Evolutionary conservation across 805 yeast genomes (phyloP).

Genomic region (Kazachstania africana): DNA sequence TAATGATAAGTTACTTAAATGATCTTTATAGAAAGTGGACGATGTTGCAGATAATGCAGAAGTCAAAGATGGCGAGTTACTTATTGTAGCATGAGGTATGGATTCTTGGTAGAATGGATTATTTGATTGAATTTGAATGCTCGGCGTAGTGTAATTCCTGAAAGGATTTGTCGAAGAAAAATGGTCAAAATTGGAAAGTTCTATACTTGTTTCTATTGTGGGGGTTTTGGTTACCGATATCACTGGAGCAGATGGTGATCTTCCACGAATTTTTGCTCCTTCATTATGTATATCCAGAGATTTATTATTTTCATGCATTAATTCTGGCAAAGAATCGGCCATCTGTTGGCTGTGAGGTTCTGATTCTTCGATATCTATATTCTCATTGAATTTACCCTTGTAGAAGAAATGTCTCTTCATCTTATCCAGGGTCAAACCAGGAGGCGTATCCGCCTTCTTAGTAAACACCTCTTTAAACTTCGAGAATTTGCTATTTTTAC

Average conservation of each 20-base stretch:
- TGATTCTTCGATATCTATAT: not conserved
- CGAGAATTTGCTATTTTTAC: too few species aligned
- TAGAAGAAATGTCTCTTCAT: not conserved
- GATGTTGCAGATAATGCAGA: slow-evolving; percentile 3
- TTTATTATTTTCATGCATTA: not conserved
- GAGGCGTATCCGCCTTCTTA: too few species aligned
- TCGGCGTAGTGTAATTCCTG: not conserved
- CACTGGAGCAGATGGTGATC: slow-evolving; percentile 3
- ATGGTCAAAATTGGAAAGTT: not conserved
- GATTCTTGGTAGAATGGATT: not conserved
- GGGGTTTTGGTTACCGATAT: not conserved
- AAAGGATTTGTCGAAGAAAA: slow-evolving; percentile 5
- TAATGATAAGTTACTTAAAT: slow-evolving; percentile 21
- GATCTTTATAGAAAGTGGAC: slow-evolving; percentile 6
- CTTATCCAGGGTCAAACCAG: too few species aligned
- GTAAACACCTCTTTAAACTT: too few species aligned
- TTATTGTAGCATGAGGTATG: not conserved
- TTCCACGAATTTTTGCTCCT: not conserved
- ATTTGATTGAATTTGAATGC: not conserved
- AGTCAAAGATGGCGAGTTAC: not conserved
- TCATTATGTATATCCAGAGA: not conserved
- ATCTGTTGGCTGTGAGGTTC: not conserved
- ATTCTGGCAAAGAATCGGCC: not conserved
- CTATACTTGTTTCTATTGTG: not conserved
- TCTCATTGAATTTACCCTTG: not conserved